Evolutionary conservation across 1,139 yeast species (phyloP).

Genomic region (Diutina siamensis): DNA sequence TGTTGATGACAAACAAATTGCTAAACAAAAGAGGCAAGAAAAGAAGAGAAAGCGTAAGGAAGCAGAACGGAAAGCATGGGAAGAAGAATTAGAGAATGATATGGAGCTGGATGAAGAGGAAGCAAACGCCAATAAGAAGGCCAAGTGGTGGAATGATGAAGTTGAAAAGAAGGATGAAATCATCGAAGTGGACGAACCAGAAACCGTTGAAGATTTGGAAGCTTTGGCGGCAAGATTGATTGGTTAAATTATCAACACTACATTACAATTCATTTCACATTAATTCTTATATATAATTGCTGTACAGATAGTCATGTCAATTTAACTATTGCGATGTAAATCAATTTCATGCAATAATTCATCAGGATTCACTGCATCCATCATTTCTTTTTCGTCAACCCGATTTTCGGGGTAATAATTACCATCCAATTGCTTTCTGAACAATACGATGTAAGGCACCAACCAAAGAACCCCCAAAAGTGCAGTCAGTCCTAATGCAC

Average conservation of each 20-base stretch:
- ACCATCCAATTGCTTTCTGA: slow-evolving; percentile 18
- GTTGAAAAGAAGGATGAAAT: slow-evolving; percentile 19
- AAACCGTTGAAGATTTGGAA: slow-evolving; percentile 87
- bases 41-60: slow-evolving; percentile 87
- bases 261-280: not conserved
- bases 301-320: no score
- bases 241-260: slow-evolving; percentile 5
- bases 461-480: slow-evolving; percentile 55
- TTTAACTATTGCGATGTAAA: slow-evolving; percentile 16
- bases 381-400: slow-evolving; percentile 58
- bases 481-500: slow-evolving; percentile 52
- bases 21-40: slow-evolving; percentile 73
- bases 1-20: slow-evolving; percentile 65
- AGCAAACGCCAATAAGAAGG: slow-evolving; percentile 37
- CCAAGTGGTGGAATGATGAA: slow-evolving; percentile 47
- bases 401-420: slow-evolving; percentile 20
- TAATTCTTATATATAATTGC: not conserved
- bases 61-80: slow-evolving; percentile 41
- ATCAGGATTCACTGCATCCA: slow-evolving; percentile 54
- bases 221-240: slow-evolving; percentile 67
- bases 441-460: slow-evolving; percentile 37
- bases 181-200: slow-evolving; percentile 77
- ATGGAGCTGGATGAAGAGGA: slow-evolving; percentile 15
- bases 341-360: slow-evolving; percentile 52
- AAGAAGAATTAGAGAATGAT: slow-evolving; percentile 25